Base-by-base conservation (phyloP, 345 rosid species). In the Cardamine resedifolia region DNA sequence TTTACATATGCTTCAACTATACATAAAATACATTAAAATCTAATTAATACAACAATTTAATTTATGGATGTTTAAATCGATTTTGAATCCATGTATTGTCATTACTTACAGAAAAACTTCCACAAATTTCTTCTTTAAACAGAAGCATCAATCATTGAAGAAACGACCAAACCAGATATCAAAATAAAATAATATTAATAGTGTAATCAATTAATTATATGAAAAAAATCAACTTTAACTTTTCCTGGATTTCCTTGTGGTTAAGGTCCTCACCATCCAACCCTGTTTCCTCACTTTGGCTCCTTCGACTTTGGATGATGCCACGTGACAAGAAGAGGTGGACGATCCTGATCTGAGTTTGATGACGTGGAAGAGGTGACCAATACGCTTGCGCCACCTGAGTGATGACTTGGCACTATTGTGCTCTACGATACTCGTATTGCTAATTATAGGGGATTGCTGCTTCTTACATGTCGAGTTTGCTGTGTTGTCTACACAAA, bases 331-430 rank as follows among this genome's bases (percentile, higher is more conserved):
- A 77, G 80, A 75, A 56, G 77, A 70, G 23, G 76, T 85, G 79
- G 96, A 87, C 71, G 89, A 86, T 36, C 66, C 30, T 26, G 79
- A 63, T 85, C 85, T 95, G 84, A 87, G 85, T 70, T 79, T 84
- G 67, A 90, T 77, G 69, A 87, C 87, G 31, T 95, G 97, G 83
- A 95, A 83, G 10, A 91, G 53, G 20, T 95, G 92, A 1, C 96
- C 92, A 77, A 95, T 88, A 66, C 90, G 84, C 81, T 82, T 90
- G 68, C 92, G 87, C 99, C 98, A 95, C 85, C 92, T 87, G 36
- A 91, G 90, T 14, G 93, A 68, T 6, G 81, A 85, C 6, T 78
- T 84, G 1, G 85, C 84, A 70, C 80, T 90, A 2, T 74, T 72
- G 72, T 83, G 96, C 82, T 88, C 97, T 19, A 88, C 77, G 71